Percentiles rank a stretch among this genome's conserved stretches.
phyloP scores from a whole-genome alignment of 1,284 basidiomycete genomes.

The Ganoderma lucidum region DNA sequence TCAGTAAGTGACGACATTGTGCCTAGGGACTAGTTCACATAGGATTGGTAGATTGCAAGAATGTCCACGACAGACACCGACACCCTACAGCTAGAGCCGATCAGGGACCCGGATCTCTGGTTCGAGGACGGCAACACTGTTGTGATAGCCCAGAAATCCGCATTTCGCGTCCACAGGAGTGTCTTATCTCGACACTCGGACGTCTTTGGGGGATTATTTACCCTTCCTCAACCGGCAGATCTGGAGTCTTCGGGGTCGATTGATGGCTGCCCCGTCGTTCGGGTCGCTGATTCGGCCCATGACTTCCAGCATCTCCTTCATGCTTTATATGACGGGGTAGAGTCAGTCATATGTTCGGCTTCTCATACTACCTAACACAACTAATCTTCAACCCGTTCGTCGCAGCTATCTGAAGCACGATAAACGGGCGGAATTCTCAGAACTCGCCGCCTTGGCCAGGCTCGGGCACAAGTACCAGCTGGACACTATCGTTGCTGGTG shows the following conservation, averaged over 20 bases:
- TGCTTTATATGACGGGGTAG: no score
- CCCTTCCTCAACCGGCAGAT: constrained; percentile 13
- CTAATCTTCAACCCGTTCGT: neutral
- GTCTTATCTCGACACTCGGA: constrained; percentile 17
- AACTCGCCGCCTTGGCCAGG: constrained; percentile 14
- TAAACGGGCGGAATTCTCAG: constrained; percentile 6
- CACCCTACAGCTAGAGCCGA: neutral
- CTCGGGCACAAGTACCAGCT: constrained; percentile 26
- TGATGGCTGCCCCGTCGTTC: constrained; percentile 18
- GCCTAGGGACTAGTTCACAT: neutral
- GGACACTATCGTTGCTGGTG: neutral
- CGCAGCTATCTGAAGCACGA: constrained; percentile 1
- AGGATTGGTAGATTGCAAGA: neutral
- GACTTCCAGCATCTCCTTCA: no score
- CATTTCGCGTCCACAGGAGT: constrained; percentile 17
- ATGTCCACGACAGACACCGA: neutral
- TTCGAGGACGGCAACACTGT: constrained; percentile 22
- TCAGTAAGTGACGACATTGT: no score
- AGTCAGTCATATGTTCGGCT: no score
- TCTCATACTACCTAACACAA: no score
- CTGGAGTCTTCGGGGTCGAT: neutral
- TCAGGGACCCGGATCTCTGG: constrained; percentile 12
- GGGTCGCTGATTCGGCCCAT: constrained; percentile 15
- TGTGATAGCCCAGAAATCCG: constrained; percentile 8
- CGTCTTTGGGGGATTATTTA: constrained; percentile 16